phyloP scores from a whole-genome alignment of 2,329 filamentous ascomycete genomes.

The Cercospora berteroae region DNA sequence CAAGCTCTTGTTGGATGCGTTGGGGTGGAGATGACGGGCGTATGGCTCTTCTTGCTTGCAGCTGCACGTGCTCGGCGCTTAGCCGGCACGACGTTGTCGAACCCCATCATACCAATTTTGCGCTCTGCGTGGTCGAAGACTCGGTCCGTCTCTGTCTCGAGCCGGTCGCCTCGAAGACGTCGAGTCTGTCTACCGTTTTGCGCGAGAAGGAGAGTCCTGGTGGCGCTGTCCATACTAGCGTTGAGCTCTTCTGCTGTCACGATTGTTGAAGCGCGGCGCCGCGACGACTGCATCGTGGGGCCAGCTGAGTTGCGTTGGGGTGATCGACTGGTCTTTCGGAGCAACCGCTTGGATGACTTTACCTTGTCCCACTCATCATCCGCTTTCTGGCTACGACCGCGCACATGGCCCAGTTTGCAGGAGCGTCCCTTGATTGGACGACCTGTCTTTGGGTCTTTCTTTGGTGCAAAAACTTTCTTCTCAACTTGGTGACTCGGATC shows the following conservation, averaged over 20 bases:
- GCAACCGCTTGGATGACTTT: neutral
- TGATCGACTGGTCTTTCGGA: slow-evolving; percentile 10
- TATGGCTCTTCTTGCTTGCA: neutral
- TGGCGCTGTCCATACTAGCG: neutral
- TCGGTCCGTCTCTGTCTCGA: slow-evolving; percentile 6
- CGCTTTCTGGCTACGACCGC: slow-evolving; percentile 2
- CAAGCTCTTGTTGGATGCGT: neutral
- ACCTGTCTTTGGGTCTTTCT: neutral
- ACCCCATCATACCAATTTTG: neutral
- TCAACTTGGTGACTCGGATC: neutral
- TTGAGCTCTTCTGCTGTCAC: neutral
- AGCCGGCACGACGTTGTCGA: neutral
- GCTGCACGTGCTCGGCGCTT: neutral
- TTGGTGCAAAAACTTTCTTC: neutral
- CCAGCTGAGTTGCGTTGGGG: neutral
- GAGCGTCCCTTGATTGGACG: neutral
- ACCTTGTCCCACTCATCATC: slow-evolving; percentile 6
- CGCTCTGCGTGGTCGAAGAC: neutral
- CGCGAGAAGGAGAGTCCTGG: slow-evolving; percentile 4
- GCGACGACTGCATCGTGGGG: neutral
- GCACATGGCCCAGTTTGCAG: slow-evolving; percentile 13
- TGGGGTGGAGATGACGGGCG: neutral
- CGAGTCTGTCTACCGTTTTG: slow-evolving; percentile 6
- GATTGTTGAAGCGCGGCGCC: neutral
- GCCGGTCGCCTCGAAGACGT: neutral